phyloP scores from a whole-genome alignment of 306 rosid species.

The Quercus bicolor region DNA sequence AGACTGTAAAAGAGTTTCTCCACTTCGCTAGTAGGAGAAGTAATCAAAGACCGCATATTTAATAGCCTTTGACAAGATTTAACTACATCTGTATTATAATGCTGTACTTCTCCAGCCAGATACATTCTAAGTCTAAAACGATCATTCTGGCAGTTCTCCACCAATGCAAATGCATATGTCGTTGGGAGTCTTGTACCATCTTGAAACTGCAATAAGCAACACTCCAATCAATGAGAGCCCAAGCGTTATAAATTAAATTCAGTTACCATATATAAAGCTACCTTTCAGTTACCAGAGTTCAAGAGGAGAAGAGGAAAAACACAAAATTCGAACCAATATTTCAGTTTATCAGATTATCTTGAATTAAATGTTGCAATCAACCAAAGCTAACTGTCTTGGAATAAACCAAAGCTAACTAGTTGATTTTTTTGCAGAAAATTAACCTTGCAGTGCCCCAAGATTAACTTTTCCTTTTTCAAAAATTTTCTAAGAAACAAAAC shows the following conservation, averaged over 20 bases:
- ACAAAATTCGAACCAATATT: neutral
- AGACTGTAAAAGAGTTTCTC: conserved; percentile 56
- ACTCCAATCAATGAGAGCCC: conserved; percentile 4
- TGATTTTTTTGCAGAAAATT: neutral
- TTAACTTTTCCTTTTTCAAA: neutral
- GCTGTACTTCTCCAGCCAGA: conserved; percentile 63
- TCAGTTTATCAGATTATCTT: neutral
- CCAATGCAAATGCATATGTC: conserved; percentile 82
- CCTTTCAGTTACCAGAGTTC: neutral
- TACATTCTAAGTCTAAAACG: conserved; percentile 66
- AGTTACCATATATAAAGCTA: neutral
- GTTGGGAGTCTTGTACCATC: conserved; percentile 47
- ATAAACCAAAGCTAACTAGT: neutral
- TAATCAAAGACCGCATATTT: conserved; percentile 46
- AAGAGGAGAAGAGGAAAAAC: neutral
- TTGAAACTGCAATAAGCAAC: conserved; percentile 41
- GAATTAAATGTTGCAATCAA: neutral
- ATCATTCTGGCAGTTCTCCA: conserved; percentile 51
- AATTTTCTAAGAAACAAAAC: neutral
- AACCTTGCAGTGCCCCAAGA: neutral
- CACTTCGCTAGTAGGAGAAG: conserved; percentile 46
- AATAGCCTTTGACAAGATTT: conserved; percentile 54
- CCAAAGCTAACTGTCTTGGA: neutral
- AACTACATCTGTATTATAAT: conserved; percentile 35
- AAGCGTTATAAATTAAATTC: neutral